Evolutionary conservation across 2,329 filamentous ascomycete species (phyloP).

Genomic region (Dactylellina cionopaga): DNA sequence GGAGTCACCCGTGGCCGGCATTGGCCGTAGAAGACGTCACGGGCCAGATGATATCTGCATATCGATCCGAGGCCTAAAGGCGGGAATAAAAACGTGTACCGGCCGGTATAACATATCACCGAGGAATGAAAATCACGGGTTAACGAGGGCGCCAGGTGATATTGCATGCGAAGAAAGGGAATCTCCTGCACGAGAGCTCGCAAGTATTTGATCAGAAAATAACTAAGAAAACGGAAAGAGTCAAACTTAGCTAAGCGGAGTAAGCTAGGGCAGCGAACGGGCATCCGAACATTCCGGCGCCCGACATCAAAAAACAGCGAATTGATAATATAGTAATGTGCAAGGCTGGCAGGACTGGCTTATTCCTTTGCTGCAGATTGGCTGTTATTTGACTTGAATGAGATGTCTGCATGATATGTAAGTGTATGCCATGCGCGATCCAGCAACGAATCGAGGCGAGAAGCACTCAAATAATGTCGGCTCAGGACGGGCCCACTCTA

Average conservation of each 20-base stretch:
- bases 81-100: no score
- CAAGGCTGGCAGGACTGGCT: neutral
- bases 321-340: neutral
- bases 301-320: no score
- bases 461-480: constrained; percentile 15
- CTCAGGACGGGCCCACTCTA: neutral
- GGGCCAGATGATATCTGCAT: neutral
- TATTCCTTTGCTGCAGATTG: neutral
- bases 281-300: constrained; percentile 51
- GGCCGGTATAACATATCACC: no score
- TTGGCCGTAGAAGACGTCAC: no score
- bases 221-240: neutral
- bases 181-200: no score
- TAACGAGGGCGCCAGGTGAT: no score
- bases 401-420: neutral
- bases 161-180: no score
- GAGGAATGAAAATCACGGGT: no score
- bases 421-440: neutral
- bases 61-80: no score
- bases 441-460: constrained; percentile 16
- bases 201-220: no score
- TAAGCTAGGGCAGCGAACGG: constrained; percentile 1
- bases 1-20: no score
- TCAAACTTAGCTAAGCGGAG: constrained; percentile 1
- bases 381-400: neutral